Percentiles rank a stretch among this genome's conserved stretches.
These are phyloP conservation scores for Sanguinoderma infundibulare DNA, from an alignment of 1,284 basidiomycete species.

Conservation along the genomic window DNA sequence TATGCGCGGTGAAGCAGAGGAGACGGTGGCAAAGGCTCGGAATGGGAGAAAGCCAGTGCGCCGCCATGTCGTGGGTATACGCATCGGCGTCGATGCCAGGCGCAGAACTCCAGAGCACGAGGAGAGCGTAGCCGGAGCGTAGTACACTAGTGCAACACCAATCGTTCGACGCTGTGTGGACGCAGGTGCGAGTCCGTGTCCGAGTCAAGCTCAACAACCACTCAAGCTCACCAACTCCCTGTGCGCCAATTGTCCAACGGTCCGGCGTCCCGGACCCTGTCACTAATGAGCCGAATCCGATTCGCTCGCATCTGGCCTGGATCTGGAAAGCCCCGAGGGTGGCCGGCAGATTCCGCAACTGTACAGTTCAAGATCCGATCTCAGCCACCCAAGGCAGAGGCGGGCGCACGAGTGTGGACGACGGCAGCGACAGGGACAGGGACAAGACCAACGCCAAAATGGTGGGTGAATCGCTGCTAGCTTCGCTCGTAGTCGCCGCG, in stretches of 20 bases:
- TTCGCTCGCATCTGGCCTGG: too few species aligned
- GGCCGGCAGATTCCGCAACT: slow-evolving; percentile 14
- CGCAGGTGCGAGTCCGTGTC: too few species aligned
- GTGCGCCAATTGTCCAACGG: too few species aligned
- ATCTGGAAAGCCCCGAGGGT: too few species aligned
- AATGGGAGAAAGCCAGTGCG: neutral
- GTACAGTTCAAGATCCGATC: slow-evolving; percentile 26
- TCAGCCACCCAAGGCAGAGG: slow-evolving; percentile 20
- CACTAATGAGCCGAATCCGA: too few species aligned
- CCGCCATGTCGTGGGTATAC: slow-evolving; percentile 9
- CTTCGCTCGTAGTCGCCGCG: neutral
- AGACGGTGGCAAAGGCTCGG: slow-evolving; percentile 43
- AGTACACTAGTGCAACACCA: too few species aligned
- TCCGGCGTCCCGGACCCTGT: too few species aligned
- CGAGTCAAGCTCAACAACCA: too few species aligned
- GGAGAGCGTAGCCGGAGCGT: neutral
- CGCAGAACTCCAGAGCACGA: neutral
- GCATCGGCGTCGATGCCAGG: slow-evolving; percentile 10
- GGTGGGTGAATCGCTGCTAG: slow-evolving; percentile 22
- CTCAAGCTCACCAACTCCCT: too few species aligned
- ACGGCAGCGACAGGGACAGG: slow-evolving; percentile 20
- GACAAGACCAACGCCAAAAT: slow-evolving; percentile 31
- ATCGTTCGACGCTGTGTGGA: too few species aligned
- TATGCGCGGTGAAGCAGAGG: slow-evolving; percentile 30
- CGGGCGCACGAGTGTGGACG: neutral